A percentile compares a stretch with the other conserved stretches of the same genome.
Evolutionary conservation across 768 basidiomycete species (phyloP).

Genomic region (Lactarius trivialis): DNA sequence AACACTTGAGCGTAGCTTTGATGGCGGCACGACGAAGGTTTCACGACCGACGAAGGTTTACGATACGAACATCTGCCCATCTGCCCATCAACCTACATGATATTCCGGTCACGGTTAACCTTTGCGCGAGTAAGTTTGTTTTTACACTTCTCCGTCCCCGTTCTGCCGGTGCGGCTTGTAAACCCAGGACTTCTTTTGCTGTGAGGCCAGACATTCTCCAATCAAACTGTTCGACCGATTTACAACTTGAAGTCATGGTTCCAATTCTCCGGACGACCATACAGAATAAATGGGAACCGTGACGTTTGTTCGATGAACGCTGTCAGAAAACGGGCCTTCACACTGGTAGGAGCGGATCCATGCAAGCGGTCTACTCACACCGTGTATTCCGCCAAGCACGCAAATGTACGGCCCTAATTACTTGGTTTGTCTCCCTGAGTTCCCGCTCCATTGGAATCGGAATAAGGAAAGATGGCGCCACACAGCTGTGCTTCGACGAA

Average conservation of each 20-base stretch:
- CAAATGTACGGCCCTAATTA: background rate
- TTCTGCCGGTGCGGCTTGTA: background rate
- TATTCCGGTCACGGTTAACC: no score
- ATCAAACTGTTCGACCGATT: no score
- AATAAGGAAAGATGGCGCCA: background rate
- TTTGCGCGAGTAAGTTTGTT: background rate
- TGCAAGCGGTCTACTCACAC: background rate
- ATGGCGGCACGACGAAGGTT: no score
- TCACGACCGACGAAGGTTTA: no score
- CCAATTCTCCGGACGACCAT: background rate
- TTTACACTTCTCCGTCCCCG: background rate
- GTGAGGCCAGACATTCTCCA: no score
- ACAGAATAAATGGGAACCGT: background rate
- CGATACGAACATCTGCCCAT: no score
- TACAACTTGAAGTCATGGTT: no score
- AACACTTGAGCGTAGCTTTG: background rate
- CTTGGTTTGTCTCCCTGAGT: background rate
- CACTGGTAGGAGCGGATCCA: background rate
- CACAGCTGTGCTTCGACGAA: background rate
- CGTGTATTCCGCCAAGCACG: background rate
- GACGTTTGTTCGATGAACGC: background rate
- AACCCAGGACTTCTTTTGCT: background rate
- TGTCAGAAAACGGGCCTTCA: background rate
- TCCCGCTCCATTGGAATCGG: background rate
- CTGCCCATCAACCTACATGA: no score